A percentile compares a stretch with the other conserved stretches of the same genome.
Conservation (phyloP, 768 basidiomycete species). For the Suillus luteus region DNA sequence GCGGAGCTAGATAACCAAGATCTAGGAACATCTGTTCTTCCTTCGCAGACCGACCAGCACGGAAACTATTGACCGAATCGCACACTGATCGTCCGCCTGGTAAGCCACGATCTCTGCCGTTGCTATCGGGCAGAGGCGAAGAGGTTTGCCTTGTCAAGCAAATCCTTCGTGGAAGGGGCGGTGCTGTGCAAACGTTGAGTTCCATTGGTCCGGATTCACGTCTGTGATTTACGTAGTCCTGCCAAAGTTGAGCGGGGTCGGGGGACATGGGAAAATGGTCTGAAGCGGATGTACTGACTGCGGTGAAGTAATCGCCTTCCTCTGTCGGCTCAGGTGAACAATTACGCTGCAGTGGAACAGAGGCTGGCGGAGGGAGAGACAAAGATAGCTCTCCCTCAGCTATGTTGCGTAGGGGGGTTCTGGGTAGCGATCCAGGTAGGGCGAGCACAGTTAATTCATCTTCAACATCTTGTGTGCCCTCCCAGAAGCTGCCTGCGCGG, state of each 20-base stretch:
- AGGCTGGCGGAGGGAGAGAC: constrained; percentile 12
- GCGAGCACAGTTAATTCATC: constrained; percentile 25
- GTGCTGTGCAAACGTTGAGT: constrained; percentile 39
- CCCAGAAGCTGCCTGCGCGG: constrained; percentile 73
- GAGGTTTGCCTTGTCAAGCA: constrained; percentile 64
- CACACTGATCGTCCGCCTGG: constrained; percentile 35
- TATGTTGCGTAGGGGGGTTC: constrained; percentile 23
- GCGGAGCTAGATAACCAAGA: constrained; percentile 73
- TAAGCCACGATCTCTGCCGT: constrained; percentile 33
- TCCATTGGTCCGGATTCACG: constrained; percentile 34
- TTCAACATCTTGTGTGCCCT: constrained; percentile 68
- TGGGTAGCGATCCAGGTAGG: constrained; percentile 27
- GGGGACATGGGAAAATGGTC: constrained; percentile 19
- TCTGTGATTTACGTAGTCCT: constrained; percentile 27
- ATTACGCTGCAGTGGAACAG: constrained; percentile 25
- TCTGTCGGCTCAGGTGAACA: constrained; percentile 27
- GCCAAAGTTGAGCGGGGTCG: constrained; percentile 28
- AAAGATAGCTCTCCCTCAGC: constrained; percentile 10
- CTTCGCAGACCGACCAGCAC: constrained; percentile 55
- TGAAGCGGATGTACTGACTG: constrained; percentile 27
- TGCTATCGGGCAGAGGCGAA: constrained; percentile 57
- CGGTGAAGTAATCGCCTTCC: constrained; percentile 34
- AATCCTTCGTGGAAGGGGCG: constrained; percentile 52
- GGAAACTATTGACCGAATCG: constrained; percentile 34
- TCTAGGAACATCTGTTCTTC: constrained; percentile 69